Percentiles rank a stretch among this genome's conserved stretches.
Evolutionary conservation across 2,329 filamentous ascomycete genomes (phyloP).

Genomic region (Verticillium nubilum): DNA sequence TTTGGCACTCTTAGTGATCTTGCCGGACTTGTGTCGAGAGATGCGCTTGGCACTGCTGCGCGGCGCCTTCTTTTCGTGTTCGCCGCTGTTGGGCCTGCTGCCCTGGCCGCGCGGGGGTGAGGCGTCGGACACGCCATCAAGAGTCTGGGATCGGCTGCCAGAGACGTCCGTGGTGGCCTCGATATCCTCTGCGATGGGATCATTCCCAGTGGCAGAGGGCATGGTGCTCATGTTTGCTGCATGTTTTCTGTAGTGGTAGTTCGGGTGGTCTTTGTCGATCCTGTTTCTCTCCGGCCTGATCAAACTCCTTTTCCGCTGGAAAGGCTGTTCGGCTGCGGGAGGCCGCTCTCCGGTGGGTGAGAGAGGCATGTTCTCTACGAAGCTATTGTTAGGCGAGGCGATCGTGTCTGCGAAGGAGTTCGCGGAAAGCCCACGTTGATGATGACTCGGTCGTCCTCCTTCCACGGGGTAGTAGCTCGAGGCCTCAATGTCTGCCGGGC

Average conservation of each 20-base stretch:
- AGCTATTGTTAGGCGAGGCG: slow-evolving; percentile 46
- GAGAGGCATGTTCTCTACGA: slow-evolving; percentile 44
- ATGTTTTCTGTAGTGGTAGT: slow-evolving; percentile 94
- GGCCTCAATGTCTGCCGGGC: slow-evolving; percentile 66
- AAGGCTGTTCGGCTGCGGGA: slow-evolving; percentile 21
- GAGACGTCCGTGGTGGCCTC: slow-evolving; percentile 57
- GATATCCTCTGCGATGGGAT: slow-evolving; percentile 76
- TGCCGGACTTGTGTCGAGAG: slow-evolving; percentile 46
- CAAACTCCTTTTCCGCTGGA: slow-evolving; percentile 75
- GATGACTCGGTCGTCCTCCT: slow-evolving; percentile 12
- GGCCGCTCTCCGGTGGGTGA: slow-evolving; percentile 37
- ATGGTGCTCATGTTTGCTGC: slow-evolving; percentile 86
- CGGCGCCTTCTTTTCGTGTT: slow-evolving; percentile 29
- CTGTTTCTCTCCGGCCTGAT: slow-evolving; percentile 83
- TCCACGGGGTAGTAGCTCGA: slow-evolving; percentile 41
- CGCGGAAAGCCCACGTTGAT: slow-evolving; percentile 52
- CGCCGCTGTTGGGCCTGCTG: slow-evolving; percentile 23
- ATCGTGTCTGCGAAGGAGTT: slow-evolving; percentile 56
- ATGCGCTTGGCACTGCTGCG: slow-evolving; percentile 28
- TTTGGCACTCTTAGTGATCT: slow-evolving; percentile 55
- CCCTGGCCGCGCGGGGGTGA: slow-evolving; percentile 23
- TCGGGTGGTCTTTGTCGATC: slow-evolving; percentile 81
- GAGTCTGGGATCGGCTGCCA: slow-evolving; percentile 31
- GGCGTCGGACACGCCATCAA: slow-evolving; percentile 40
- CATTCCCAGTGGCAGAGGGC: slow-evolving; percentile 88